Percentiles rank a stretch among this genome's conserved stretches.
These are phyloP conservation scores for Komagataea norvegica DNA, from an alignment of 1,139 yeast species.

Conservation along the genomic window DNA sequence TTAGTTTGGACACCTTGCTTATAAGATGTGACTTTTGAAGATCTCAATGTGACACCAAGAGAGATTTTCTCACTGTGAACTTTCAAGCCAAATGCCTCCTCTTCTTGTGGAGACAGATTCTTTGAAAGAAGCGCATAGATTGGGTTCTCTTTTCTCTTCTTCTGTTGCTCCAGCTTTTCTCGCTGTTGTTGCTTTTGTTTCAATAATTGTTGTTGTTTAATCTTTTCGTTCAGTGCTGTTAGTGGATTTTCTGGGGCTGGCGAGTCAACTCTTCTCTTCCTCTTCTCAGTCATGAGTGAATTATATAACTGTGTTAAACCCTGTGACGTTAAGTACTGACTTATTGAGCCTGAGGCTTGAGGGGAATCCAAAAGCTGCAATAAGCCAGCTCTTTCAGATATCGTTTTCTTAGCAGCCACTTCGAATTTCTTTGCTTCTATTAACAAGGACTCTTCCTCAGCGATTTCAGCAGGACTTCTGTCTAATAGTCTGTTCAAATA, in stretches of 20 bases:
- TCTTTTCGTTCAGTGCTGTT: conserved; percentile 26
- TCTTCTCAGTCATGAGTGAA: conserved; percentile 76
- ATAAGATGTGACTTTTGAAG: conserved; percentile 56
- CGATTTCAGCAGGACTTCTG: conserved; percentile 93
- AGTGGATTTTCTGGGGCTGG: conserved; percentile 48
- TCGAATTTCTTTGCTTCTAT: conserved; percentile 92
- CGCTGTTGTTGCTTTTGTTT: conserved; percentile 31
- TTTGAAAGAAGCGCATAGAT: conserved; percentile 41
- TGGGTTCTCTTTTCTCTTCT: conserved; percentile 31
- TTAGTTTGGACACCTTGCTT: conserved; percentile 75
- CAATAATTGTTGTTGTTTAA: conserved; percentile 25
- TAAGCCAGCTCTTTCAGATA: conserved; percentile 76
- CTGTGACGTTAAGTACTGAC: conserved; percentile 79
- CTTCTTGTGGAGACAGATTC: conserved; percentile 70
- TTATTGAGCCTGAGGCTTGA: conserved; percentile 68
- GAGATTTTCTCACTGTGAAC: conserved; percentile 76
- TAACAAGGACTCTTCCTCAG: conserved; percentile 92
- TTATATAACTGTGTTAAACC: conserved; percentile 86
- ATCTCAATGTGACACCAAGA: conserved; percentile 72
- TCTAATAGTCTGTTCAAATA: conserved; percentile 72
- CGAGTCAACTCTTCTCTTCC: conserved; percentile 44
- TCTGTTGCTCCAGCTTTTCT: conserved; percentile 30
- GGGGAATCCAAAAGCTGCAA: conserved; percentile 85
- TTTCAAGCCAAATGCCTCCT: conserved; percentile 78
- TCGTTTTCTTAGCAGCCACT: conserved; percentile 85